Evolutionary conservation across 768 basidiomycete genomes (phyloP), one percentile per base, ranked within the genome.

Genomic region (Paxillus rubicundulus): DNA sequence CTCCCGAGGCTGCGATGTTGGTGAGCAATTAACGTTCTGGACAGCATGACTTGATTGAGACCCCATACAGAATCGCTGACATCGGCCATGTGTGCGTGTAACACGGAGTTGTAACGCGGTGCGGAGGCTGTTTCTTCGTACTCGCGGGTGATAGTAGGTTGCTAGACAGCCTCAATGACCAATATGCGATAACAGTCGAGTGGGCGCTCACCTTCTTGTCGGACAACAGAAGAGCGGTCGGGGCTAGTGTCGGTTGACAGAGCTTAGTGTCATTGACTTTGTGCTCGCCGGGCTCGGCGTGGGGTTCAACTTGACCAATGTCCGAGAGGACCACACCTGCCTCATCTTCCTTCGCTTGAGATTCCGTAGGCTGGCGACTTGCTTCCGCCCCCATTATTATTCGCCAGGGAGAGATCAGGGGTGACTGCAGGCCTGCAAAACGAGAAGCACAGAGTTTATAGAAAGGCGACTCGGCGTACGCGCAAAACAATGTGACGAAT

Each of bases 321-420:
- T 39, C 17, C 18, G 4, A 24, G 21, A n/a, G 21, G 18, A 30
- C 17, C 9, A 12, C 24, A 27, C 20, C 41, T 37, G 53, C 13
- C 20, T 8, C 27, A 21, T 45, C 50, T 32, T 9, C 20, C 32
- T 20, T 18, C 24, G 33, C 40, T 10, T 33, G 12, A 16, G 49
- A 21, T 18, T 28, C 30, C 33, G 7, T 13, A 17, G 37, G 42
- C 34, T 32, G 42, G 16, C 41, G 50, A n/a, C 42, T 54, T 43
- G 49, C 33, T 44, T 54, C 49, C 9, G 16, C 41, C 27, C 36
- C 49, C 49, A 51, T 54, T 12, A 16, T 32, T n/a, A 8, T 44
- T 27, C 12, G 13, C 14, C 13, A n/a, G 42, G 42, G 10, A 27
- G 16, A 12, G 4, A 44, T 13, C 9, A 30, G 10, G 9, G 30